Conservation (phyloP, 2,329 filamentous ascomycete species). For the Cordyceps farinosa region DNA sequence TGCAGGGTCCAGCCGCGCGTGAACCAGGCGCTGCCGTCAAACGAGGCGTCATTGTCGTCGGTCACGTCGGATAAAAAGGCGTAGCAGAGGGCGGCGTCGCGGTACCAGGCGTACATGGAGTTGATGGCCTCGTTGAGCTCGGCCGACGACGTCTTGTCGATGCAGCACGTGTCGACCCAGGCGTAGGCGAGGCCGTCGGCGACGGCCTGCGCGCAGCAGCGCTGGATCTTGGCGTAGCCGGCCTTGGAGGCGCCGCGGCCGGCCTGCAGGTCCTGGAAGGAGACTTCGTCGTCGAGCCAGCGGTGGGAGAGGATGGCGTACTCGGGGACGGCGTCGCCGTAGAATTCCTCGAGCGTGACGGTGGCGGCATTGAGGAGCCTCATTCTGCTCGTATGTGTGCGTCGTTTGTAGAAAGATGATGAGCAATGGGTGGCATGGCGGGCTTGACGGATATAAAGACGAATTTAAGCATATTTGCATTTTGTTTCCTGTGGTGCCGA, state of each 20-base stretch:
- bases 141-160: conserved; percentile 13
- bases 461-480: not conserved
- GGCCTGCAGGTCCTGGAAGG: conserved; percentile 26
- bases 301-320: conserved; percentile 38
- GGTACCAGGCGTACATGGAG: conserved; percentile 27
- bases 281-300: conserved; percentile 31
- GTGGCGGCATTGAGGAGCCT: conserved; percentile 1
- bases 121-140: conserved; percentile 14
- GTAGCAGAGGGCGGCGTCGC: conserved; percentile 26
- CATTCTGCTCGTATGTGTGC: not conserved
- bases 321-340: conserved; percentile 15
- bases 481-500: not conserved
- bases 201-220: conserved; percentile 21
- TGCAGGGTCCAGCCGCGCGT: conserved; percentile 58
- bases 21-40: conserved; percentile 30
- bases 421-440: not conserved
- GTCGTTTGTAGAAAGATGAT: not conserved
- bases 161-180: conserved; percentile 33
- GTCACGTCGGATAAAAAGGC: conserved; percentile 25
- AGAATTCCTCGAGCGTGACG: not conserved
- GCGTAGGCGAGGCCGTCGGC: conserved; percentile 21
- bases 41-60: not conserved
- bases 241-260: not conserved
- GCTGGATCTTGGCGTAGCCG: conserved; percentile 27
- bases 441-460: not conserved